A percentile compares a stretch with the other conserved stretches of the same genome.
These are phyloP conservation scores for Eucalyptus grandis DNA, from an alignment of 345 rosid genomes.

Conservation along the genomic window DNA sequence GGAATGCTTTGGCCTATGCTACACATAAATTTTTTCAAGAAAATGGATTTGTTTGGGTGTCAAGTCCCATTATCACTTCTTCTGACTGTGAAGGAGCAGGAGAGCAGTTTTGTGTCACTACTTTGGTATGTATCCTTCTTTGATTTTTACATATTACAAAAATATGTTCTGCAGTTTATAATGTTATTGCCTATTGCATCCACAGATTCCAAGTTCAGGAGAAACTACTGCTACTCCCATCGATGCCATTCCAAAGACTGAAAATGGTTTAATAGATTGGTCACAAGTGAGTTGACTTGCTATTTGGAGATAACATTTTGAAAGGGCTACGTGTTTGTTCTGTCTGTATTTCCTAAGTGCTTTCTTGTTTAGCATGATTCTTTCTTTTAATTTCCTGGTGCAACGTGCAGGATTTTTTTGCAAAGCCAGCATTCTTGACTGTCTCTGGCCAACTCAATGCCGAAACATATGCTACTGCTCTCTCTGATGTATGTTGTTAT, in stretches of 20 bases:
- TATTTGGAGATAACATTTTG: neutral
- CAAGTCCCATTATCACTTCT: constrained; percentile 93
- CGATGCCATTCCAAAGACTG: constrained; percentile 62
- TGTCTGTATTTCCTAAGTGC: neutral
- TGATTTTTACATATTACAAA: neutral
- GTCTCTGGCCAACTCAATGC: constrained; percentile 99
- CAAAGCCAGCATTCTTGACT: constrained; percentile 93
- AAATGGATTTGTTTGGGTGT: constrained; percentile 90
- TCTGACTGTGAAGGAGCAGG: constrained; percentile 99
- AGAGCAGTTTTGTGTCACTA: constrained; percentile 97
- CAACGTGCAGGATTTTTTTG: constrained; percentile 72
- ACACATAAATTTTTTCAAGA: constrained; percentile 95
- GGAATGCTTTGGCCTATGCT: constrained; percentile 92
- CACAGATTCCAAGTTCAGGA: constrained; percentile 70
- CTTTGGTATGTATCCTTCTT: constrained; percentile 41
- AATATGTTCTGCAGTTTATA: neutral
- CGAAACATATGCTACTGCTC: constrained; percentile 96
- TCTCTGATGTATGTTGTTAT: constrained; percentile 58
- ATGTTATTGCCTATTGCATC: neutral
- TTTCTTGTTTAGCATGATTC: neutral
- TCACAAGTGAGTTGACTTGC: constrained; percentile 43
- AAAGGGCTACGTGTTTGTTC: neutral
- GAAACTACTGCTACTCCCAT: constrained; percentile 45
- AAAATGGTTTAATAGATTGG: constrained; percentile 84
- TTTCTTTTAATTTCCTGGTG: neutral